Evolutionary conservation across 1,139 yeast genomes (phyloP), one percentile per base, ranked within the genome.

Genomic region (Candida smagusa): DNA sequence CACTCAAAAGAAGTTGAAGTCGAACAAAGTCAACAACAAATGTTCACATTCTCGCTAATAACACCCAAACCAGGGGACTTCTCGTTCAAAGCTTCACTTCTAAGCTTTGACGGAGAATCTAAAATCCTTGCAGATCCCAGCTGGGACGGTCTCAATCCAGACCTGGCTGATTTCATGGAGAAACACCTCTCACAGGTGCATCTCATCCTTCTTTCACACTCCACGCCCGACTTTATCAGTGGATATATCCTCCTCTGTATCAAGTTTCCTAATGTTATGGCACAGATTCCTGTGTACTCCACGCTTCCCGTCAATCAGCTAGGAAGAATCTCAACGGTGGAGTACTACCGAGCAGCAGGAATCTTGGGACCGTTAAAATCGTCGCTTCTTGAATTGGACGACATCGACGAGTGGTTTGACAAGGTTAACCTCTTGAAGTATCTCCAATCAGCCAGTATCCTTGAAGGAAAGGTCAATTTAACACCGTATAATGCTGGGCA

Each of bases 401-500:
- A 89, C 42, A 78, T 92, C 2, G 97, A 90, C 48, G 78, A 76
- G 37, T 79, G 86, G 48, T 88, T 87, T 56, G 95, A 87, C 54
- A 74, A 70, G 35, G 72, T 92, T 4, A 70, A 62, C 2, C 67
- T 84, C 0, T 65, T 92, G 37, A 92, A 90, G 52, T 89, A 83
- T 54, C 78, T 89, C 1, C 98, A 92, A 57, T 76, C 88, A 2
- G 68, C 80, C n/a, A 74, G 71, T 38, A 61, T 82, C 40, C 70
- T 77, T 38, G 85, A 81, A 44, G 88, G 84, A 19, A 63, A 59
- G 38, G 59, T 87, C 13, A 68, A 77, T 1, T 65, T 90, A 11
- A 83, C 96, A 0, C 95, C 97, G 0, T 82, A 82, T 50, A 88
- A 87, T 58, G 84, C 97, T 0, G 99, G 99, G 1, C 96, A 88